Evolutionary conservation across 345 rosid species (phyloP), one percentile per base, ranked within the genome.

Genomic region (Sapria himalayana): DNA sequence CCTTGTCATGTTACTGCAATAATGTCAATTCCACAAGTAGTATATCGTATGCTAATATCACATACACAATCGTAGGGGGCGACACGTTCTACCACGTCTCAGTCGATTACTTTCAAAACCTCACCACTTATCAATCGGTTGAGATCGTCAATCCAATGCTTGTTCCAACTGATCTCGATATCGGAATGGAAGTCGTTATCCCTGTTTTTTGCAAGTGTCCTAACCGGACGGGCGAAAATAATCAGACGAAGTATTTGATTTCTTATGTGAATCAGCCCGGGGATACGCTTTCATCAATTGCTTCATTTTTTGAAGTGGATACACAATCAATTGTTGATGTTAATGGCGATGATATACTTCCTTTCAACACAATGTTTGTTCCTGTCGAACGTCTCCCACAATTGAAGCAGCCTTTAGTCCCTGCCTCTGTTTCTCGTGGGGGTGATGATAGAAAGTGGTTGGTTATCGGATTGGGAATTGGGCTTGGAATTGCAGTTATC

Each of bases 181-280:
- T 61, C n/a, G 86, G 86, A 7, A 64, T 17, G 20, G 24, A 39
- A 5, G 62, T 56, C 6, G 25, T 42, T 39, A 65, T 77, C 38
- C 89, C 89, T 1, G 37, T 71, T 43, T 73, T 77, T 48, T 77
- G 78, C 58, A 68, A 57, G 69, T 77, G 89, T 22, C 78, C 78
- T 7, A 58, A 68, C 54, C 44, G 13, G 42, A 67, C 67, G 29
- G 73, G 61, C 43, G 15, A 18, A 35, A 35, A 25, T 14, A 50
- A 33, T 22, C 37, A 34, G 43, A 55, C 54, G 36, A 73, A 48
- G 22, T 59, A 39, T 45, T 57, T 77, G 33, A 41, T 73, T 18
- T 73, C 89, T 41, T 73, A 77, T 45, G 86, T 77, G 39, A 61
- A 65, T 36, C 89, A 73, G 44, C 67, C 76, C 45, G 61, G 64